These are phyloP conservation scores for Quercus bicolor DNA, from an alignment of 306 rosid species.

Conservation along the genomic window DNA sequence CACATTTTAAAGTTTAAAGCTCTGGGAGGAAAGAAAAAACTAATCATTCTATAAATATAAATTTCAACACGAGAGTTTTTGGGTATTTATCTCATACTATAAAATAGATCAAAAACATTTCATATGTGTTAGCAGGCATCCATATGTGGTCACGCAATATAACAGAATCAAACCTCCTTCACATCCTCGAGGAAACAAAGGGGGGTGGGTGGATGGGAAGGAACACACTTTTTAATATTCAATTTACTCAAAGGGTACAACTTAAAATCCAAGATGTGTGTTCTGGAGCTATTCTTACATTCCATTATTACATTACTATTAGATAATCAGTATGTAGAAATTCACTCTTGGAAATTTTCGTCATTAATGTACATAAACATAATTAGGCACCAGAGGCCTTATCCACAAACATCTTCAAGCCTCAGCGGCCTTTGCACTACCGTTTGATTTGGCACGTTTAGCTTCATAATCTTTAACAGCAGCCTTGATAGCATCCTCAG, in stretches of 20 bases:
- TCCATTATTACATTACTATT: background rate
- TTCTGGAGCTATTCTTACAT: background rate
- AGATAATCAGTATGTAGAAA: background rate
- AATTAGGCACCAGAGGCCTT: too few species aligned
- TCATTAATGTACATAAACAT: slow-evolving; percentile 6
- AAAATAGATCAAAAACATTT: background rate
- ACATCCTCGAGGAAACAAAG: background rate
- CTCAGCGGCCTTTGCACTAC: slow-evolving; percentile 26
- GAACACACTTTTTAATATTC: too few species aligned
- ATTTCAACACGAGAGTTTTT: too few species aligned
- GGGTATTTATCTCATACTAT: background rate
- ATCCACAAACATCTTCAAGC: slow-evolving; percentile 29
- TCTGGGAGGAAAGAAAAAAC: too few species aligned
- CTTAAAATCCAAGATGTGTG: background rate
- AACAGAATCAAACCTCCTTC: background rate
- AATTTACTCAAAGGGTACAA: background rate
- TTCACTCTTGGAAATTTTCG: background rate
- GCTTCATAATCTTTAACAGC: slow-evolving; percentile 89
- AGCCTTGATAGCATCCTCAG: slow-evolving; percentile 98
- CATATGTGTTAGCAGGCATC: background rate
- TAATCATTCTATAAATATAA: too few species aligned
- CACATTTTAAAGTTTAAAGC: too few species aligned
- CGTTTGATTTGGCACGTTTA: slow-evolving; percentile 38
- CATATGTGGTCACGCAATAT: background rate
- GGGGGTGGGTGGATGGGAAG: too few species aligned